These are phyloP conservation scores for Picea abies DNA, from an alignment of 83 land plant genomes.

Conservation along the genomic window DNA sequence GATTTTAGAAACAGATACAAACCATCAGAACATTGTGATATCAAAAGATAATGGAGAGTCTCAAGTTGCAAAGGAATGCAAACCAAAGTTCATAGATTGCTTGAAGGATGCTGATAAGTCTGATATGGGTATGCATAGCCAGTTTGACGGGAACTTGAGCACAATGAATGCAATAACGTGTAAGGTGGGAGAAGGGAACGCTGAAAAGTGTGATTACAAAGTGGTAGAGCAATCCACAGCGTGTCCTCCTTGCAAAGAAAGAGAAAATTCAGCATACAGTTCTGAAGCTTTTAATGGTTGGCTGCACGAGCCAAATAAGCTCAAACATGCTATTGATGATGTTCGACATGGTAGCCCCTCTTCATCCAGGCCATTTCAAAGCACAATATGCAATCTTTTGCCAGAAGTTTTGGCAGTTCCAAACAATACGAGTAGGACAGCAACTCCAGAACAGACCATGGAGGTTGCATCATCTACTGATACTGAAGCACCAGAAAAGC, in stretches of 20 bases:
- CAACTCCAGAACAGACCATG: neutral
- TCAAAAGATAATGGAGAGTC: neutral
- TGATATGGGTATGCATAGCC: neutral
- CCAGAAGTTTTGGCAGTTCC: too few species aligned
- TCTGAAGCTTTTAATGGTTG: neutral
- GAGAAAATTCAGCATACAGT: neutral
- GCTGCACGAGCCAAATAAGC: neutral
- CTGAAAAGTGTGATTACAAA: neutral
- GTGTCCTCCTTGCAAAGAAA: neutral
- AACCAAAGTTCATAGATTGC: neutral
- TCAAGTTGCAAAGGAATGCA: conserved; percentile 1
- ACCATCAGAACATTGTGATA: neutral
- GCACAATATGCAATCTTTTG: too few species aligned
- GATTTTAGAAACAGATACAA: neutral
- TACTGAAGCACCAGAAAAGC: neutral
- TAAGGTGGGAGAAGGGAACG: neutral
- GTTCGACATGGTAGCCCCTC: neutral
- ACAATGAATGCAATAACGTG: neutral
- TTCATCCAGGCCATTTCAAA: too few species aligned
- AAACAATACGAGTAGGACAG: neutral
- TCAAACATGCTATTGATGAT: neutral
- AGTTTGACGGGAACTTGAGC: neutral
- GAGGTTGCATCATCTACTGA: neutral
- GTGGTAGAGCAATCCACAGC: neutral
- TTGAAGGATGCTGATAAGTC: neutral